A percentile compares a stretch with the other conserved stretches of the same genome.
Conservation (phyloP, 176 grass and related monocot species). For the Rhipidocladum racemiflorum region DNA sequence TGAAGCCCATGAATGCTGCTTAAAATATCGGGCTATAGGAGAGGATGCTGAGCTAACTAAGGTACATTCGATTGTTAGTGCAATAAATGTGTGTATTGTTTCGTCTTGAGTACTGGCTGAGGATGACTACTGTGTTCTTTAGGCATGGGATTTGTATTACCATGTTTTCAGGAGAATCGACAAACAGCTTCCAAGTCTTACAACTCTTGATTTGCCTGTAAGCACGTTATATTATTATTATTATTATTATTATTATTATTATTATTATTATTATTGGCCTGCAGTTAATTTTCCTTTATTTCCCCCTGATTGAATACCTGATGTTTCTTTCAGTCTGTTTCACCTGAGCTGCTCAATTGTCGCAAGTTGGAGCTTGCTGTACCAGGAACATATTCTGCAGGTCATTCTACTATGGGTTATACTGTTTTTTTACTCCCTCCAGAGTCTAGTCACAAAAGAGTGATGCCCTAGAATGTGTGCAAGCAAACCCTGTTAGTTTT, state of each 20-base stretch:
- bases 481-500: too few species aligned
- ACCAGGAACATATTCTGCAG: too few species aligned
- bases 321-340: conserved; percentile 81
- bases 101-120: conserved; percentile 25
- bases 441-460: too few species aligned
- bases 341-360: conserved; percentile 93
- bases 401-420: too few species aligned
- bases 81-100: conserved; percentile 2
- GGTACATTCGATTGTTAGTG: conserved; percentile 44
- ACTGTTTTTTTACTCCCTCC: too few species aligned
- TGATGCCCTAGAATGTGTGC: too few species aligned
- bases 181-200: conserved; percentile 98
- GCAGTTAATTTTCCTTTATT: conserved; percentile 9
- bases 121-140: conserved; percentile 27
- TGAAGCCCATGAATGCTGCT: conserved; percentile 89
- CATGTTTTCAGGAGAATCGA: conserved; percentile 99
- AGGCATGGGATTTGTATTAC: conserved; percentile 99
- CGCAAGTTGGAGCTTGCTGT: conserved; percentile 84
- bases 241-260: too few species aligned
- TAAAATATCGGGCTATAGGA: conserved; percentile 72
- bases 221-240: conserved; percentile 40
- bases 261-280: conserved; percentile 11
- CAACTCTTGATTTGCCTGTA: conserved; percentile 87
- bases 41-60: conserved; percentile 96
- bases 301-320: conserved; percentile 12